These are phyloP conservation scores for Gnaphalium uliginosum DNA, from an alignment of 129 eudicot genomes.

Conservation along the genomic window DNA sequence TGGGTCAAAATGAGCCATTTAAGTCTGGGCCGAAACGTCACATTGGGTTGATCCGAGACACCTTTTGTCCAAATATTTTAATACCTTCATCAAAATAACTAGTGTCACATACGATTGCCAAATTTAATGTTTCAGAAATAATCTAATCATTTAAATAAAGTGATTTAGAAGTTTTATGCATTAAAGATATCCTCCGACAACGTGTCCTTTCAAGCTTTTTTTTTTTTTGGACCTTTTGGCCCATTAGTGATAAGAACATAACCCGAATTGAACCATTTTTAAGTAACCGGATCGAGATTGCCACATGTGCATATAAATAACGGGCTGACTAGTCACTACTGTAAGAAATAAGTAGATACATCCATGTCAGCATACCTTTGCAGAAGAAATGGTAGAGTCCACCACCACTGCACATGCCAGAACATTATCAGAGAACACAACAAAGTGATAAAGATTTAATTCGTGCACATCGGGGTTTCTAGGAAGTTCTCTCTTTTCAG, in stretches of 20 bases:
- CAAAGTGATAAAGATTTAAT: conserved; percentile 61
- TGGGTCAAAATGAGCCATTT: neutral
- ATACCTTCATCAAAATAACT: neutral
- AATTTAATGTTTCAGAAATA: neutral
- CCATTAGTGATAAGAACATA: neutral
- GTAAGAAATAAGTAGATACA: neutral
- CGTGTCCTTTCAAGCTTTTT: neutral
- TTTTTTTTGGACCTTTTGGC: neutral
- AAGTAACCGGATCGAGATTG: neutral
- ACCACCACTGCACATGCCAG: conserved; percentile 91
- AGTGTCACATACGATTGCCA: neutral
- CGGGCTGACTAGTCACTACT: neutral
- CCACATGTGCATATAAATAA: conserved; percentile 1
- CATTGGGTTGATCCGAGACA: neutral
- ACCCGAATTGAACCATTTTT: neutral
- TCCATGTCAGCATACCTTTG: conserved; percentile 55
- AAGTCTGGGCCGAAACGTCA: neutral
- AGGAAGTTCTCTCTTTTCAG: conserved; percentile 56
- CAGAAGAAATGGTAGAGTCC: conserved; percentile 69
- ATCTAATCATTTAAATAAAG: neutral
- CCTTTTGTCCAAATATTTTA: neutral
- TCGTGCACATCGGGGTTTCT: conserved; percentile 50
- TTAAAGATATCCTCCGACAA: neutral
- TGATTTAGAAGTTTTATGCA: neutral
- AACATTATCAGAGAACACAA: conserved; percentile 84